These are phyloP conservation scores for Cladosporium sp. DNA, from an alignment of 2,329 filamentous ascomycete genomes.

Conservation along the genomic window DNA sequence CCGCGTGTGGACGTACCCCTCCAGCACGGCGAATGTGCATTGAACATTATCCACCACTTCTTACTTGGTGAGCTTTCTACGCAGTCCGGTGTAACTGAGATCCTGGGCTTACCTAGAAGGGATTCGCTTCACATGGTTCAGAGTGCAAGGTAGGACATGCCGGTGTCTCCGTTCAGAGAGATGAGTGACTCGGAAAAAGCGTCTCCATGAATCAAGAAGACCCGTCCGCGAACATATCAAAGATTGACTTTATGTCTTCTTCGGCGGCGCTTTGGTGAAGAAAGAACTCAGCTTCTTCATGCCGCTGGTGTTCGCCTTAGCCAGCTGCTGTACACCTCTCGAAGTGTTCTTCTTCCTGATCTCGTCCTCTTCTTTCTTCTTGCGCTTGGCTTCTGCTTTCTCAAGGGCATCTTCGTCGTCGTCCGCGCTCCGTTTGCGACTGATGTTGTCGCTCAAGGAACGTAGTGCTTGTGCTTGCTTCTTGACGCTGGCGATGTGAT, in stretches of 20 bases:
- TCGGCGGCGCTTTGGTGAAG: conserved; percentile 60
- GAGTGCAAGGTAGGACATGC: too few relatives aligned
- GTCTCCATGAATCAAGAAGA: too few relatives aligned
- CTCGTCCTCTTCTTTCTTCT: conserved; percentile 82
- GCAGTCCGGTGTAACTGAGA: too few relatives aligned
- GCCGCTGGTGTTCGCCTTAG: conserved; percentile 82
- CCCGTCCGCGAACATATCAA: too few relatives aligned
- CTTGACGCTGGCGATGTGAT: conserved; percentile 59
- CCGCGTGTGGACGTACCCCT: too few relatives aligned
- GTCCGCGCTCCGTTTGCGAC: conserved; percentile 51
- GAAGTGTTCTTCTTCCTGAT: conserved; percentile 76
- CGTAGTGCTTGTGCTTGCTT: conserved; percentile 65
- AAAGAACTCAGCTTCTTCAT: conserved; percentile 98
- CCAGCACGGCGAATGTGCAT: too few relatives aligned
- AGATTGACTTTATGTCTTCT: background rate
- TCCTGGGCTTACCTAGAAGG: too few relatives aligned
- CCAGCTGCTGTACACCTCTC: conserved; percentile 68
- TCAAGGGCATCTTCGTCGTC: conserved; percentile 61
- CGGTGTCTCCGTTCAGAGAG: too few relatives aligned
- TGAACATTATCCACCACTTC: too few relatives aligned
- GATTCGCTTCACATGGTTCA: too few relatives aligned
- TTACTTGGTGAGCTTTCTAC: too few relatives aligned
- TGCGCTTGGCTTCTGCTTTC: conserved; percentile 68
- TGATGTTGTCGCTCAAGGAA: conserved; percentile 61
- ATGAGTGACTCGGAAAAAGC: too few relatives aligned